phyloP scores from a whole-genome alignment of 2,329 filamentous ascomycete species.

The Chalara sp. region DNA sequence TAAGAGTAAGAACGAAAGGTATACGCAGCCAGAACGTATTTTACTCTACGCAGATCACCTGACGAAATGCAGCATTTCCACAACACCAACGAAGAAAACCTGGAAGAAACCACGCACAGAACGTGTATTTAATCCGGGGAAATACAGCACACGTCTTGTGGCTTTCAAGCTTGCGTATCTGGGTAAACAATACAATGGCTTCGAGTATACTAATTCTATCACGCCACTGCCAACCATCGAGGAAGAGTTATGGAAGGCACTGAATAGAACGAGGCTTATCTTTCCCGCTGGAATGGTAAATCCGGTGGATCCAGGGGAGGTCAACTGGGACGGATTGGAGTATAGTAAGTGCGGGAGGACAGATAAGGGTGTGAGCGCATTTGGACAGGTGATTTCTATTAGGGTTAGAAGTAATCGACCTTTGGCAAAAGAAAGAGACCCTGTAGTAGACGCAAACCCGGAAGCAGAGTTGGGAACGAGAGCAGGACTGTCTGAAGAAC shows the following conservation, averaged over 20 bases:
- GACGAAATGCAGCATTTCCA: not conserved
- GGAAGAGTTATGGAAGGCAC: conserved; percentile 86
- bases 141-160: conserved; percentile 77
- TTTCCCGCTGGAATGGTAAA: conserved; percentile 47
- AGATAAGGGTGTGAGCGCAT: conserved; percentile 89
- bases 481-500: not conserved
- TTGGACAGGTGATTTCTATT: conserved; percentile 88
- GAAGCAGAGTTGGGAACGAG: not conserved
- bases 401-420: conserved; percentile 75
- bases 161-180: conserved; percentile 93
- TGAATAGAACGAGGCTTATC: conserved; percentile 77
- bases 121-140: conserved; percentile 59
- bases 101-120: conserved; percentile 23
- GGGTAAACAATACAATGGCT: conserved; percentile 85
- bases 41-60: not conserved
- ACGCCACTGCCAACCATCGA: conserved; percentile 77
- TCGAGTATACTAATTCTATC: conserved; percentile 69
- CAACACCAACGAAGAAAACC: conserved; percentile 33
- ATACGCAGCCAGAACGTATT: not conserved
- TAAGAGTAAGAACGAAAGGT: conserved; percentile 37
- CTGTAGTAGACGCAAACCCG: conserved; percentile 9
- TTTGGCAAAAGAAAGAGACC: conserved; percentile 31
- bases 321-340: conserved; percentile 78
- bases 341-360: conserved; percentile 96
- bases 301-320: conserved; percentile 40